phyloP scores from a whole-genome alignment of 2,329 filamentous ascomycete species.

The Dothistroma pini region DNA sequence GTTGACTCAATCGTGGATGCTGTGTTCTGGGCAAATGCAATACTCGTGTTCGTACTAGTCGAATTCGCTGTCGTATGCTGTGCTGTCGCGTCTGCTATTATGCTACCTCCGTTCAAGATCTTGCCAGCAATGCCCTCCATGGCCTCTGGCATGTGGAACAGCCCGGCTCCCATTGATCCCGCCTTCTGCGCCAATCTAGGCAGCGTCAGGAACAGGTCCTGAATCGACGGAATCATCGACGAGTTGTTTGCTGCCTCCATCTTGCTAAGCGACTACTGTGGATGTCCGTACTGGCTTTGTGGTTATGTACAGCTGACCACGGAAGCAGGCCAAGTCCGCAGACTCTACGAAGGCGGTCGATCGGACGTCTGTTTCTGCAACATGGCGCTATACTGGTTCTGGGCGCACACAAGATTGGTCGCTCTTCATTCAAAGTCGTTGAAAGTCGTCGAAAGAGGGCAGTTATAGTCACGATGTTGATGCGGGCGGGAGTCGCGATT shows the following conservation, averaged over 20 bases:
- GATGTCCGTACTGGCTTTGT: not conserved
- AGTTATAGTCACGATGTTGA: no score
- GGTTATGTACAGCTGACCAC: not conserved
- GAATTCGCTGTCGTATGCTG: conserved; percentile 40
- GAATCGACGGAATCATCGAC: conserved; percentile 52
- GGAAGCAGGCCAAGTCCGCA: no score
- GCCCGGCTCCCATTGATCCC: conserved; percentile 52
- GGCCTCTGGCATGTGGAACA: conserved; percentile 55
- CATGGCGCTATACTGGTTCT: no score
- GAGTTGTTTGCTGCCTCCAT: conserved; percentile 19
- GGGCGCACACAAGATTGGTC: no score
- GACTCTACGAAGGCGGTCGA: no score
- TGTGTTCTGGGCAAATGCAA: conserved; percentile 43
- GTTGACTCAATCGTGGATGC: conserved; percentile 33
- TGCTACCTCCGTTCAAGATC: conserved; percentile 54
- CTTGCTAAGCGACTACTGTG: not conserved
- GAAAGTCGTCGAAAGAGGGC: no score
- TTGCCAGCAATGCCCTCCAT: conserved; percentile 52
- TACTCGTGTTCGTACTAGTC: conserved; percentile 39
- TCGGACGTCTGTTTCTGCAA: no score
- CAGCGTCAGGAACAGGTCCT: conserved; percentile 65
- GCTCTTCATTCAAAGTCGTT: no score
- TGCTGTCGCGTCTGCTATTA: conserved; percentile 58
- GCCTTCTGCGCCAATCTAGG: conserved; percentile 68
- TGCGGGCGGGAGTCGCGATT: no score